Percentiles rank a stretch among this genome's conserved stretches.
phyloP scores from a whole-genome alignment of 2,329 filamentous ascomycete genomes.

The Nothophoma quercina region DNA sequence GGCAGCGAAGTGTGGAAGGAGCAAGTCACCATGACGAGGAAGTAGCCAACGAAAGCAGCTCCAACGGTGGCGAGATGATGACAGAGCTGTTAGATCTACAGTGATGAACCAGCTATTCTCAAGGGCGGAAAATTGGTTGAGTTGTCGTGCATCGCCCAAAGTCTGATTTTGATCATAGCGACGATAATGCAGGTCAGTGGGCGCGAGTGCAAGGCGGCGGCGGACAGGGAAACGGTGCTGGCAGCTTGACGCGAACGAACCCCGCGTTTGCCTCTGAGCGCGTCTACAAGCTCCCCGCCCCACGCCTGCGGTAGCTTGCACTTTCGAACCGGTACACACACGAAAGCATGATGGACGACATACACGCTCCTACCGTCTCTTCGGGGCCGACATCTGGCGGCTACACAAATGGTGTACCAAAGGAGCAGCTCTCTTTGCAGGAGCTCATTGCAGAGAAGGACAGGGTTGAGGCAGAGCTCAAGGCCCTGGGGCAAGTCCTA shows the following conservation, averaged over 20 bases:
- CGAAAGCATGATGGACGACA: conserved; percentile 74
- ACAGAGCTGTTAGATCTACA: too few relatives aligned
- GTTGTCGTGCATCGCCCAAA: too few relatives aligned
- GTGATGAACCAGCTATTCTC: too few relatives aligned
- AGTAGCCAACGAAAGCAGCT: conserved; percentile 4
- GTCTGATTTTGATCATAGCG: too few relatives aligned
- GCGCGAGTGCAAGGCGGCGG: too few relatives aligned
- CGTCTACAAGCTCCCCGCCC: conserved; percentile 16
- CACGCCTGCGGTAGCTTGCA: conserved; percentile 10
- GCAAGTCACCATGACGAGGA: conserved; percentile 20
- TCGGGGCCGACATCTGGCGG: conserved; percentile 75
- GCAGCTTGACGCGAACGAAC: conserved; percentile 7
- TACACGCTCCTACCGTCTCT: conserved; percentile 74
- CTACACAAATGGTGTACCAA: conserved; percentile 67
- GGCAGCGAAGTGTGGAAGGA: conserved; percentile 11
- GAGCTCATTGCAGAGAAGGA: conserved; percentile 88
- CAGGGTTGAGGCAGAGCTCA: conserved; percentile 83
- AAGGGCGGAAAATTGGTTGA: too few relatives aligned
- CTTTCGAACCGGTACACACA: conserved; percentile 29
- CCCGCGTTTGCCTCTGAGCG: conserved; percentile 23
- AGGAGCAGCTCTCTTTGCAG: conserved; percentile 71
- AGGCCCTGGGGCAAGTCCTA: conserved; percentile 83
- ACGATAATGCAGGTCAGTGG: neutral
- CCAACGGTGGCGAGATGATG: neutral
- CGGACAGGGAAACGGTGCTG: neutral